A percentile compares a stretch with the other conserved stretches of the same genome.
Conservation (phyloP, 441 rosid genomes). For the Gossypium davidsonii region DNA sequence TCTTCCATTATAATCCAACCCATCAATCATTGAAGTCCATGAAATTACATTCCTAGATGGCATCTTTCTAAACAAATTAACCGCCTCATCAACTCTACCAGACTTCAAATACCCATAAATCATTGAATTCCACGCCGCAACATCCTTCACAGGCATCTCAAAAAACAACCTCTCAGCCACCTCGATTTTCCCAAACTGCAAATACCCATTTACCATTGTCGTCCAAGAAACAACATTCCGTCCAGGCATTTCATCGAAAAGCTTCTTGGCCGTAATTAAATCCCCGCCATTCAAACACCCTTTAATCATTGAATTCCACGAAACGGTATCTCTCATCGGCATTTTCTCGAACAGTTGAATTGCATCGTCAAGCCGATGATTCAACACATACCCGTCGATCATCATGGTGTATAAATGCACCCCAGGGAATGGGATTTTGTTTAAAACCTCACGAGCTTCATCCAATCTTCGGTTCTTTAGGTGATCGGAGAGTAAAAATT, state of each 20-base stretch:
- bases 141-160: slow-evolving; percentile 40
- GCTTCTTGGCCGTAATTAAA: slow-evolving; percentile 27
- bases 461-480: slow-evolving; percentile 39
- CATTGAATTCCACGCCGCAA: slow-evolving; percentile 54
- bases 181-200: slow-evolving; percentile 35
- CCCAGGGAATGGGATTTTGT: slow-evolving; percentile 29
- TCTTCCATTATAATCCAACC: slow-evolving; percentile 42
- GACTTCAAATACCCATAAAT: slow-evolving; percentile 48
- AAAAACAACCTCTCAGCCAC: slow-evolving; percentile 38
- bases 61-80: slow-evolving; percentile 37
- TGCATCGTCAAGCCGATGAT: slow-evolving; percentile 33
- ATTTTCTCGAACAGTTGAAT: slow-evolving; percentile 34
- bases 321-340: slow-evolving; percentile 36
- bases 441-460: slow-evolving; percentile 37
- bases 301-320: slow-evolving; percentile 51
- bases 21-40: slow-evolving; percentile 57
- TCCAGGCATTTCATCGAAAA: slow-evolving; percentile 71
- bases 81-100: slow-evolving; percentile 38
- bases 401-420: slow-evolving; percentile 42
- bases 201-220: slow-evolving; percentile 57
- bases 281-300: slow-evolving; percentile 67
- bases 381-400: slow-evolving; percentile 33
- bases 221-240: slow-evolving; percentile 70
- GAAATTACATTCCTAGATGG: slow-evolving; percentile 44
- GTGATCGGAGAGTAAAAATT: slow-evolving; percentile 36